Base-by-base conservation (phyloP, 257 asterid genomes). In the Voacanga thouarsii region DNA sequence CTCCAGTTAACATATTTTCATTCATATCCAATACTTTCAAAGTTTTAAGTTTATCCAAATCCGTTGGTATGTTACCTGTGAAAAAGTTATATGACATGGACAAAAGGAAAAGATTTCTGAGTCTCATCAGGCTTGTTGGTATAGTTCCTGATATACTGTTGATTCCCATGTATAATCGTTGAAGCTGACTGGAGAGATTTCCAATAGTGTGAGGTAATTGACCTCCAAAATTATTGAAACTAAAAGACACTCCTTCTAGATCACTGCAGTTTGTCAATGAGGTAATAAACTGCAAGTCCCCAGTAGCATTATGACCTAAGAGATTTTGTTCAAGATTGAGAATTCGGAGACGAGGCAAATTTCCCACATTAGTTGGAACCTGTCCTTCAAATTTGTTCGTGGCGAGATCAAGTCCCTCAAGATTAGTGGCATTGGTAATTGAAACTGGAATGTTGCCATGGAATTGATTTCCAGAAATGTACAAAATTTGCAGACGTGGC, bases 111-210 rank as follows among this genome's bases (percentile, higher is more conserved):
- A 87, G 43, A 24, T 76, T 77, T 30, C 26, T 28, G 28, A 87
- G 86, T 74, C 80, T 73, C 19, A 28, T 77, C 28, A 87, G 72
- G 47, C 81, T 84, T 5, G 23, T 56, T 39, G 85, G 91, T 55
- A 88, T 75, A 63, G 49, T 71, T 61, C 91, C 89, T 30, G 82
- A 82, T 21, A 88, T 75, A 45, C 79, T 79, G 77, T 82, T 85
- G 43, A 50, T 6, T 6, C 26, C 47, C 53, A 83, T 14, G 7
- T 63, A 50, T 39, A 85, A 21, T 39, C 37, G 39, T 67, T 11
- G 24, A 70, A 87, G 75, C 2, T 70, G 24, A 39, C 23, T 24
- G 2, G 90, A 85, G 45, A 87, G 81, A 60, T 89, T 89, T 16
- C 75, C 79, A 50, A 87, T 12, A 1, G 81, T 70, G 26, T 30